Evolutionary conservation across 208 protist species (phyloP).

Genomic region (Angomonas desouzai): DNA sequence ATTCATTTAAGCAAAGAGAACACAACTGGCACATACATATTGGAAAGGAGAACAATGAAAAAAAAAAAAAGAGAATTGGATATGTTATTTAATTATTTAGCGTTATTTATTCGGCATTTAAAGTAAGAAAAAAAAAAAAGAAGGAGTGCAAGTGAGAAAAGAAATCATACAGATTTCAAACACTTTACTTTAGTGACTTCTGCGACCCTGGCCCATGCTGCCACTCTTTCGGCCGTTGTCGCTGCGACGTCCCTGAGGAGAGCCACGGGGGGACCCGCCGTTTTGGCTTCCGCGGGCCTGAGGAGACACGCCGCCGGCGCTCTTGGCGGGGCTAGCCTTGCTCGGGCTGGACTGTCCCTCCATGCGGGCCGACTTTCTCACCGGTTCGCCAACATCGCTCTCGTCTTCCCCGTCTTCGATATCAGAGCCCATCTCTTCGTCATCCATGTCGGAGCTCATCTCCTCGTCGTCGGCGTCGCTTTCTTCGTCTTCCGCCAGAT

Average conservation of each 20-base stretch:
- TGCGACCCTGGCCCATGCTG: slow-evolving; percentile 21
- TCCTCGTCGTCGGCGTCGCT: slow-evolving; percentile 22
- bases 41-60: slow-evolving; percentile 17
- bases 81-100: slow-evolving; percentile 10
- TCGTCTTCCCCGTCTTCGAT: slow-evolving; percentile 38
- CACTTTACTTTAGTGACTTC: slow-evolving; percentile 11
- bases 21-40: background rate
- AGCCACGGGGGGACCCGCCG: background rate
- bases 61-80: slow-evolving; percentile 16
- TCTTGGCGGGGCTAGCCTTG: background rate
- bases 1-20: too few species aligned
- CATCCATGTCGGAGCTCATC: slow-evolving; percentile 17
- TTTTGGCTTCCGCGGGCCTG: slow-evolving; percentile 17
- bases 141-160: background rate
- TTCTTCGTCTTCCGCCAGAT: slow-evolving; percentile 18
- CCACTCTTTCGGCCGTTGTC: slow-evolving; percentile 15
- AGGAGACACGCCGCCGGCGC: slow-evolving; percentile 10
- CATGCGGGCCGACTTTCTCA: slow-evolving; percentile 9
- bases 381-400: slow-evolving; percentile 24
- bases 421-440: slow-evolving; percentile 26
- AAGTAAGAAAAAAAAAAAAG: slow-evolving; percentile 13
- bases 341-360: background rate
- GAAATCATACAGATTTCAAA: background rate
- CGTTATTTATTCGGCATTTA: slow-evolving; percentile 2
- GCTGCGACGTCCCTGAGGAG: slow-evolving; percentile 21